Conservation (phyloP, 2,329 filamentous ascomycete genomes). For the Penicillium sp. region DNA sequence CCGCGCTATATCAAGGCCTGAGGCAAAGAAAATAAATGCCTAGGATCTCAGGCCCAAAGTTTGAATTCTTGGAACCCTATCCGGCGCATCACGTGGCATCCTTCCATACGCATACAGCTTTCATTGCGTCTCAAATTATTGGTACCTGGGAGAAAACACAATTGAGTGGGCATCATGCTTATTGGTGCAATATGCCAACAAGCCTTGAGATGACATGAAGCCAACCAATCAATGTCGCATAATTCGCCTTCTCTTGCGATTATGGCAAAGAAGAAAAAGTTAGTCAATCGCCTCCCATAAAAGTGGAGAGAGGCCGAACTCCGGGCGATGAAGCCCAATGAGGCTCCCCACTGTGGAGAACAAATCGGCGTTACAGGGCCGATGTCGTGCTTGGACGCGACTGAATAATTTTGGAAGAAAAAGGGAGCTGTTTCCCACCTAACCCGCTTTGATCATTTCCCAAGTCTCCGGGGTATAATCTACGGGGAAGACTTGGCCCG, state of each 20-base stretch:
- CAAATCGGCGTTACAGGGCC: background rate
- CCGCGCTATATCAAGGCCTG: background rate
- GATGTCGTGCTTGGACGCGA: slow-evolving; percentile 18
- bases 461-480: background rate
- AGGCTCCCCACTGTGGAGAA: slow-evolving; percentile 11
- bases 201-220: background rate
- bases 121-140: background rate
- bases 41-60: background rate
- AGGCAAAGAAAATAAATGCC: background rate
- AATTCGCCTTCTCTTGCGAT: background rate
- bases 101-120: background rate
- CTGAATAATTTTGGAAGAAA: slow-evolving; percentile 4
- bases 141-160: background rate
- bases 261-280: slow-evolving; percentile 9
- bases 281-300: slow-evolving; percentile 10
- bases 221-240: background rate
- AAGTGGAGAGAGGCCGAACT: slow-evolving; percentile 7
- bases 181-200: background rate
- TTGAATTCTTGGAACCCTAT: background rate
- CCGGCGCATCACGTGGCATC: background rate
- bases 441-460: background rate
- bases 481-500: background rate
- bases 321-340: slow-evolving; percentile 12
- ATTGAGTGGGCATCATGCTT: background rate
- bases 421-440: slow-evolving; percentile 9